Conservation (phyloP, 179 eudicot species). For the Actinidia chinensis region DNA sequence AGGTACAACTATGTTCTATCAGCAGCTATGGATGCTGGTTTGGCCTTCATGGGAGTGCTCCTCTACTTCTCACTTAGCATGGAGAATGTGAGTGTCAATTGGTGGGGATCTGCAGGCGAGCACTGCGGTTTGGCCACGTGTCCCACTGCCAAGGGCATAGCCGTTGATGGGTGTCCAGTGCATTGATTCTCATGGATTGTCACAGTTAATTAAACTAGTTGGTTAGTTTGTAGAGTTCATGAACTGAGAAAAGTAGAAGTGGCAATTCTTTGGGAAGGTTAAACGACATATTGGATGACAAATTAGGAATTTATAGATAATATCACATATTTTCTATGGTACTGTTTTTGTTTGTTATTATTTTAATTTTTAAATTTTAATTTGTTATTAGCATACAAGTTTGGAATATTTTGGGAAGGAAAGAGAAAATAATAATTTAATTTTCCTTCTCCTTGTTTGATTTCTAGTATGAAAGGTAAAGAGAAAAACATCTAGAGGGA, state of each 20-base stretch:
- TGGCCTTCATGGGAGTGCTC: slow-evolving; percentile 74
- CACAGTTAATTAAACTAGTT: neutral
- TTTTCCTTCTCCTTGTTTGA: too few relatives aligned
- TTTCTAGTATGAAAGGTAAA: too few relatives aligned
- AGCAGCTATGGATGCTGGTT: slow-evolving; percentile 66
- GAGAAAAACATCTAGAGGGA: too few relatives aligned
- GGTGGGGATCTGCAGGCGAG: slow-evolving; percentile 77
- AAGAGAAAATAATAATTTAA: too few relatives aligned
- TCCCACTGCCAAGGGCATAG: slow-evolving; percentile 65
- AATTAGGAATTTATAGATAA: neutral
- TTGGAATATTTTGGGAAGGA: too few relatives aligned
- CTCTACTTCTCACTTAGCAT: slow-evolving; percentile 48
- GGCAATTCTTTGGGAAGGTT: neutral
- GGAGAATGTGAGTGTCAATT: slow-evolving; percentile 32
- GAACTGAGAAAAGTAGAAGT: neutral
- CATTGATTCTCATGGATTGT: slow-evolving; percentile 3
- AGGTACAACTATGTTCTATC: slow-evolving; percentile 76
- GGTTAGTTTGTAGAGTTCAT: neutral
- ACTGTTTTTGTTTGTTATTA: too few relatives aligned
- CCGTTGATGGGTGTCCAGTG: slow-evolving; percentile 58
- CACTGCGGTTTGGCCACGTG: slow-evolving; percentile 65
- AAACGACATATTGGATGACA: neutral
- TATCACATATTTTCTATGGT: too few relatives aligned
- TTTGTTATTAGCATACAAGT: too few relatives aligned
- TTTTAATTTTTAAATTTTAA: too few relatives aligned